Base-by-base conservation (phyloP, 2,329 filamentous ascomycete genomes). In the Monilinia fructicola region DNA sequence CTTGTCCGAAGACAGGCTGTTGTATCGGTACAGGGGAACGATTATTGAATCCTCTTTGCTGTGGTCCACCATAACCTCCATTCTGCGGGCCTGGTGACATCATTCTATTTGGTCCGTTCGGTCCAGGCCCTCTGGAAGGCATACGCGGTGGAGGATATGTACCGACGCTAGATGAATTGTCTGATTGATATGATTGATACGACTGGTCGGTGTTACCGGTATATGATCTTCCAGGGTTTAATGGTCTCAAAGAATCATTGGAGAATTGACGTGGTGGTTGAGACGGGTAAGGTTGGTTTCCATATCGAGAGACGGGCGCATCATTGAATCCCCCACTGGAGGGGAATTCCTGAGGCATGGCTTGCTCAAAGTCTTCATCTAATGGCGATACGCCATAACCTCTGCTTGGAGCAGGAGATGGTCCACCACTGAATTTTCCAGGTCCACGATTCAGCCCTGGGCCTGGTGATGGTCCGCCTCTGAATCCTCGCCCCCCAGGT, bases 231-330 rank as follows among this genome's bases (percentile, higher is more conserved):
- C 67, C 70, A 46, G 70, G 66, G 53, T 68, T 71, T 23, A 71
- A 44, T 23, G 73, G 67, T 10, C 70, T 65, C 16, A 68, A 56
- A 10, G 73, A 71, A 26, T 71, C 72, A n/a, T 62, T 63, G 6
- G 73, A 73, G 38, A 71, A 74, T 60, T 74, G 71, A 31, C 70
- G 69, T 42, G 67, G 61, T 38, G 71, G 69, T 60, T 67, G 65
- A 28, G 67, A 58, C 21, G 69, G 69, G 53, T 70, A 71, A 52
- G 68, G 67, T 23, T 69, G 69, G 59, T 71, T 70, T n/a, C 42
- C 62, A 54, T 71, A 67, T 56, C 64, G 66, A 14, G 55, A 62
- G 16, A 48, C 52, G 5, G 69, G 54, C 12, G 54, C 54, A 31
- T 54, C 60, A 26, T 59, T 54, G 35, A 67, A 70, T 18, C 67